Evolutionary conservation across 2,329 filamentous ascomycete species (phyloP).

Genomic region (Alternaria ventricosa): DNA sequence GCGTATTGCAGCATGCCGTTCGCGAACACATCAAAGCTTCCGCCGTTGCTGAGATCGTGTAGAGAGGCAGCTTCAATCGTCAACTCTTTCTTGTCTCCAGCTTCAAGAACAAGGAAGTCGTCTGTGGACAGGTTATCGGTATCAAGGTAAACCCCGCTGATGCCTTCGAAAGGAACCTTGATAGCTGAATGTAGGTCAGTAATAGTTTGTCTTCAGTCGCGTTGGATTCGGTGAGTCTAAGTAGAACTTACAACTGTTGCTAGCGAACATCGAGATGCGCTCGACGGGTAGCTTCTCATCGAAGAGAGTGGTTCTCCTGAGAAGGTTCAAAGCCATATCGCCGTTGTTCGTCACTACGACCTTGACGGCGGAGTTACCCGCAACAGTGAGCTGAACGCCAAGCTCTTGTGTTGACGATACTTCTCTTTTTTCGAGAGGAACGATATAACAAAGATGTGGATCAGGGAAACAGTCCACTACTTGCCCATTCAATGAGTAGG

Average conservation of each 20-base stretch:
- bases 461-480: not conserved
- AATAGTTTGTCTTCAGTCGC: not conserved
- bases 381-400: conserved; percentile 53
- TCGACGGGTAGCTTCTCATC: conserved; percentile 58
- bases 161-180: not conserved
- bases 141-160: not conserved
- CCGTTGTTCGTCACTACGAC: conserved; percentile 63
- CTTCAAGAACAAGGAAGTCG: not conserved
- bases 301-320: conserved; percentile 62
- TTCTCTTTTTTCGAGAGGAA: not conserved
- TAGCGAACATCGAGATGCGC: conserved; percentile 60
- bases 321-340: conserved; percentile 56
- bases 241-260: conserved; percentile 44
- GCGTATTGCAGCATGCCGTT: conserved; percentile 53
- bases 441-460: not conserved
- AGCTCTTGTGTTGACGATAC: conserved; percentile 8
- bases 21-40: conserved; percentile 56
- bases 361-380: conserved; percentile 62
- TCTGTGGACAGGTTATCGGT: not conserved
- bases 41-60: not conserved
- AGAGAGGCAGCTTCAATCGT: not conserved
- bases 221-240: not conserved
- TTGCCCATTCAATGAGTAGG: not conserved
- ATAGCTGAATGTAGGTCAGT: not conserved
- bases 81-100: not conserved